phyloP scores from a whole-genome alignment of 2,329 filamentous ascomycete species.

The Claviceps humidiphila region DNA sequence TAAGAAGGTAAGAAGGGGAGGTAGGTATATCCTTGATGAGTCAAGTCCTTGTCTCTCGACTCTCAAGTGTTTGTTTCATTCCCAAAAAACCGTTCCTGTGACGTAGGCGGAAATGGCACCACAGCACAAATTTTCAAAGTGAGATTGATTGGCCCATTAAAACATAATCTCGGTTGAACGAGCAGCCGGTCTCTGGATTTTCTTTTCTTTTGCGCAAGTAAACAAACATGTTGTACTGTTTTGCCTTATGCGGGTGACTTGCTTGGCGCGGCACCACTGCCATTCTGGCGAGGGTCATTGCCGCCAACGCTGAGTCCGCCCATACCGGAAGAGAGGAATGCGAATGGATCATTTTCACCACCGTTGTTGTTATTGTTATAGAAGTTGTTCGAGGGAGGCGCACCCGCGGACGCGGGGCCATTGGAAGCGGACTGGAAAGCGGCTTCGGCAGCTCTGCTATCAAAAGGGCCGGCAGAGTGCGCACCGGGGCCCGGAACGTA shows the following conservation, averaged over 20 bases:
- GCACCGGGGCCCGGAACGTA: slow-evolving; percentile 65
- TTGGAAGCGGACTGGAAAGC: slow-evolving; percentile 86
- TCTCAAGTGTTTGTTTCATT: slow-evolving; percentile 31
- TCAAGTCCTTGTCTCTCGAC: slow-evolving; percentile 32
- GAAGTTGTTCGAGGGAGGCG: slow-evolving; percentile 48
- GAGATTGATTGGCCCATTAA: slow-evolving; percentile 14
- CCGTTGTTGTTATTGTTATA: slow-evolving; percentile 46
- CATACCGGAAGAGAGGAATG: slow-evolving; percentile 64
- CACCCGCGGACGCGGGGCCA: slow-evolving; percentile 62
- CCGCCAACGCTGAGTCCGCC: slow-evolving; percentile 59
- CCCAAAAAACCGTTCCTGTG: slow-evolving; percentile 24
- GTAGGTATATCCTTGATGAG: slow-evolving; percentile 16
- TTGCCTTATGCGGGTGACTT: slow-evolving; percentile 43
- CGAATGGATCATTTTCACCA: slow-evolving; percentile 63
- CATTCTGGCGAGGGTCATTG: slow-evolving; percentile 49
- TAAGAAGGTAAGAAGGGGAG: slow-evolving; percentile 11
- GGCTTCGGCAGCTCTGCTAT: slow-evolving; percentile 84
- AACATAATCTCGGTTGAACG: slow-evolving; percentile 14
- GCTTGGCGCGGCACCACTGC: slow-evolving; percentile 40
- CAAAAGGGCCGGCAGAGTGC: slow-evolving; percentile 77
- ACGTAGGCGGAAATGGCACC: slow-evolving; percentile 9
- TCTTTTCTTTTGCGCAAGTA: neutral
- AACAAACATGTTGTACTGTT: neutral
- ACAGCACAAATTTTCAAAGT: slow-evolving; percentile 11
- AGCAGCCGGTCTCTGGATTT: slow-evolving; percentile 8